These are phyloP conservation scores for Casuarina equisetifolia DNA, from an alignment of 306 rosid species.

Conservation along the genomic window DNA sequence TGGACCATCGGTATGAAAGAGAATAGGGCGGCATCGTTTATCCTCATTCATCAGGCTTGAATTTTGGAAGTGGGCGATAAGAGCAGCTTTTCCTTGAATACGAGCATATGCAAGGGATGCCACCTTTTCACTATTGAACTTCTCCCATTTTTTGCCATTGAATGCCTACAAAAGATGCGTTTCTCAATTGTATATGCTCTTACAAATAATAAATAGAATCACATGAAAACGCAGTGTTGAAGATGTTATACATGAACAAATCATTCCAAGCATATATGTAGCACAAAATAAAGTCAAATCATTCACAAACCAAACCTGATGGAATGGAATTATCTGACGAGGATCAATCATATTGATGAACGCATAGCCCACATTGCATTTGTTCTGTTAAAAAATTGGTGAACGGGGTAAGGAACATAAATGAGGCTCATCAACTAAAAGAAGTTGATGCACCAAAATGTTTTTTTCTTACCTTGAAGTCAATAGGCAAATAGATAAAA, in stretches of 20 bases:
- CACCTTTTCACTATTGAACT: constrained; percentile 91
- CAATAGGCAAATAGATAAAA: constrained; percentile 86
- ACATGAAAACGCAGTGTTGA: background rate
- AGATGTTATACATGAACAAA: background rate
- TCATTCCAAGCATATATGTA: constrained; percentile 17
- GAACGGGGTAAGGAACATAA: constrained; percentile 29
- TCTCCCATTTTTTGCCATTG: constrained; percentile 89
- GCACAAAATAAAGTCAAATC: constrained; percentile 7
- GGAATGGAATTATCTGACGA: constrained; percentile 69
- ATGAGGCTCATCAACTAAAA: constrained; percentile 12
- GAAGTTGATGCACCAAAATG: constrained; percentile 27
- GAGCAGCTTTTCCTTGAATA: constrained; percentile 83
- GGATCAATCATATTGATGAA: constrained; percentile 89
- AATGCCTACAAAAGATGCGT: constrained; percentile 56
- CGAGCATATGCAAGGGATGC: constrained; percentile 86
- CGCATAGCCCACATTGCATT: constrained; percentile 91
- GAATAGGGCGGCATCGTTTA: constrained; percentile 87
- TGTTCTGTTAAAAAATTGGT: constrained; percentile 59
- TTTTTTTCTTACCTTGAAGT: constrained; percentile 66
- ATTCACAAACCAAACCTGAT: constrained; percentile 51
- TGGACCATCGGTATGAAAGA: constrained; percentile 82
- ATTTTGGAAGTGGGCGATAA: constrained; percentile 81
- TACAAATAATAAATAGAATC: constrained; percentile 8
- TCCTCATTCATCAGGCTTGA: constrained; percentile 84
- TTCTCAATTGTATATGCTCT: constrained; percentile 24